Evolutionary conservation across 148 eudicot species (phyloP).

Genomic region (Arbutus unedo): DNA sequence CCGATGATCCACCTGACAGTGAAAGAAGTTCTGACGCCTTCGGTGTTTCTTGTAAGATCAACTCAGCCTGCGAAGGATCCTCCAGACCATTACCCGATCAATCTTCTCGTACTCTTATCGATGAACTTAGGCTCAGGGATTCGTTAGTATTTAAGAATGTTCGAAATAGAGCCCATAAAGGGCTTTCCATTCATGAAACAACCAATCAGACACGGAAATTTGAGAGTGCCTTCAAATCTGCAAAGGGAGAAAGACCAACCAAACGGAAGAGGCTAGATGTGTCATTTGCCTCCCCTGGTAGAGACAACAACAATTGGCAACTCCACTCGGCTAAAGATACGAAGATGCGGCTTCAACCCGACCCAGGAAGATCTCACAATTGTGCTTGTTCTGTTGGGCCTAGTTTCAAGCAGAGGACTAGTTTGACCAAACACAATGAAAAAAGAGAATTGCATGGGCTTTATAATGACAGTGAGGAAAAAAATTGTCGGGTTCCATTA

Average conservation of each 20-base stretch:
- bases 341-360: conserved; percentile 25
- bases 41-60: conserved; percentile 21
- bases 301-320: conserved; percentile 24
- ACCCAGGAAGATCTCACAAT: conserved; percentile 19
- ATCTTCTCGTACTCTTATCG: conserved; percentile 26
- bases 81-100: conserved; percentile 24
- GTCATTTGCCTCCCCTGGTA: conserved; percentile 26
- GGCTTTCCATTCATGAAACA: conserved; percentile 19
- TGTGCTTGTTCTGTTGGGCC: conserved; percentile 24
- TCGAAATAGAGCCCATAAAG: conserved; percentile 23
- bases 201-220: conserved; percentile 9
- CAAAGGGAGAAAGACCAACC: conserved; percentile 29
- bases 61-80: conserved; percentile 29
- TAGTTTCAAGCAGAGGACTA: conserved; percentile 30
- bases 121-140: conserved; percentile 32
- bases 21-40: conserved; percentile 31
- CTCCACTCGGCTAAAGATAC: conserved; percentile 19
- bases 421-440: conserved; percentile 30
- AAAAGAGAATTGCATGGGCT: conserved; percentile 30
- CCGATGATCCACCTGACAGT: conserved; percentile 45
- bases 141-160: conserved; percentile 26
- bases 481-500: conserved; percentile 11
- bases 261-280: conserved; percentile 32
- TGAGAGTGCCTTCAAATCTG: conserved; percentile 21
- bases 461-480: conserved; percentile 21